Evolutionary conservation across 2,329 filamentous ascomycete genomes (phyloP), one percentile per base, ranked within the genome.

Genomic region (Exserohilum rostratum): DNA sequence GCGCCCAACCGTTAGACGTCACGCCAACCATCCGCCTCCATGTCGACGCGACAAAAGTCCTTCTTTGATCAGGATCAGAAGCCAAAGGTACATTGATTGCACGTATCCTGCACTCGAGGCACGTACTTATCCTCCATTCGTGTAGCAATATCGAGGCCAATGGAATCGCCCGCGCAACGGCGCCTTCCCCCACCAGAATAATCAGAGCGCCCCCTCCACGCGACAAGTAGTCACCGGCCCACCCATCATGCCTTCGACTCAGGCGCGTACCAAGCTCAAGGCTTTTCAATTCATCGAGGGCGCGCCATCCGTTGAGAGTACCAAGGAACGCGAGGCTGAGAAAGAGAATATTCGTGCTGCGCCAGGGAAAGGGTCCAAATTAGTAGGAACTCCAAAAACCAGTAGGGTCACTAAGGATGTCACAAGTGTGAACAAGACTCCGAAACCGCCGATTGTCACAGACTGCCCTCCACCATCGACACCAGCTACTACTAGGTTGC

Each of bases 401-500:
- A 50, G 60, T 17, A 65, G 58, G 39, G 55, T 58, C 27, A 39
- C 46, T 2, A 60, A 57, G 27, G 46, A 62, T 33, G 42, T 54
- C 9, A 60, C 57, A n/a, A 63, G 61, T 12, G n/a, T 55, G 11
- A 58, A 61, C 22, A 59, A 64, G 40, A 73, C 68, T 0, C 70
- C 72, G 3, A 70, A 67, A 27, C 55, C 66, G 10, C 62, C 60
- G 3, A 66, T 66, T 18, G 63, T 57, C 4, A 67, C 58, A 44
- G 65, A 64, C 37, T 69, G 63, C 44, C 72, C 76, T 25, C 77
- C 77, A 13, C 85, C 85, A 2, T 84, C 84, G 35, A 87, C 85
- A 12, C 85, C 85, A 2, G 81, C 80, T 20, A 82, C 84, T 31
- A 77, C 84, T 38, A 77, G 83, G 50, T 79, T 87, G 34, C 83